Evolutionary conservation across 345 rosid genomes (phyloP), one percentile per base, ranked within the genome.

Genomic region (Populus davidiana): DNA sequence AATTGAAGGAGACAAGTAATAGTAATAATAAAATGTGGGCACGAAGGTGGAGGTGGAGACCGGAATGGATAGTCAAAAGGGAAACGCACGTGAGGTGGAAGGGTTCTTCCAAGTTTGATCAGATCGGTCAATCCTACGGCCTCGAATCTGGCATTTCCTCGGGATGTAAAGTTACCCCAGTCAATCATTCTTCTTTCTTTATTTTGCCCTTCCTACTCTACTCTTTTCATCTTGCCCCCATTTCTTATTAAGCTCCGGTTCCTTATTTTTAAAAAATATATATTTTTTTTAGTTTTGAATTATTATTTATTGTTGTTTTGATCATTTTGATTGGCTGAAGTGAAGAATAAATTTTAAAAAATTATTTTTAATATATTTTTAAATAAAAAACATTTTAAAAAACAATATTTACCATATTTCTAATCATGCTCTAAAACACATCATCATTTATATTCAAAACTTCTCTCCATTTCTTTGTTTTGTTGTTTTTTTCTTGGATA

Each of bases 11-110:
- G 50, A 44, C 50, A 12, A 13, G 2, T 11, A 12, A 44, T 11
- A 12, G 9, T 12, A 27, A 67, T 23, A 2, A 65, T 5, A 41
- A 63, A 62, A 1, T 20, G 64, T 12, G 11, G 81, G 81, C 85
- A 75, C 76, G 83, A 62, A 49, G 50, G 25, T 33, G 25, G 25
- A 80, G 67, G 67, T 5, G 47, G 43, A 39, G 36, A 35, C 18
- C 5, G 36, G 36, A 18, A 25, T 29, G 35, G 38, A 64, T 25
- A 29, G 78, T 80, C 82, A 77, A 77, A 84, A 74, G 16, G 35
- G 59, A 43, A 80, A 75, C 79, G 83, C 89, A 86, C 85, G 89
- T 85, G 89, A 83, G 84, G 84, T 44, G 50, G 16, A 44, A 44
- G 17, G 17, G 50, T 3, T 44, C 17, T 59, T 68, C 71, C 25